A percentile compares a stretch with the other conserved stretches of the same genome.
Evolutionary conservation across 169 alveolate species (phyloP).

Genomic region (Plasmodium ovale): DNA sequence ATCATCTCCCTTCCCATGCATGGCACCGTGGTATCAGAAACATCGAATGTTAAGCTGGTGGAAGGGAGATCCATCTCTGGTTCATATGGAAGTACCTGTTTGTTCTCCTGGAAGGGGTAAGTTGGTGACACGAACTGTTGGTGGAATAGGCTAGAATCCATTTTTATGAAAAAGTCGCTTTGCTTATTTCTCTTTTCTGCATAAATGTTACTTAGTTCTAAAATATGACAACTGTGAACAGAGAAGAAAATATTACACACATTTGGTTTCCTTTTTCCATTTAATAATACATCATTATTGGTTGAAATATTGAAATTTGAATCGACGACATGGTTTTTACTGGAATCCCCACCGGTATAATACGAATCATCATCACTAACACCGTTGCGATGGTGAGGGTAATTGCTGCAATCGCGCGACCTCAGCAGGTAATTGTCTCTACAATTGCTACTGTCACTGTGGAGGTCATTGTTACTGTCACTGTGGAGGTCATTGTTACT

Average conservation of each 20-base stretch:
- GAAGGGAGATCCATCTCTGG: too few species aligned
- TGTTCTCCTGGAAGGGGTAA: constrained; percentile 22
- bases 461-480: not conserved
- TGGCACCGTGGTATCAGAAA: too few species aligned
- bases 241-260: constrained; percentile 38
- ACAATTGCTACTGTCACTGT: not conserved
- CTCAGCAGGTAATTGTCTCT: too few species aligned
- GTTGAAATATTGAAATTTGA: too few species aligned
- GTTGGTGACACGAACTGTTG: constrained; percentile 14
- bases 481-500: not conserved
- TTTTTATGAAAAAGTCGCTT: constrained; percentile 44
- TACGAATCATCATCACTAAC: not conserved
- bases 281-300: too few species aligned
- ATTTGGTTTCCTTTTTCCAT: too few species aligned
- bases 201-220: constrained; percentile 58
- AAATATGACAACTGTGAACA: constrained; percentile 34
- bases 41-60: too few species aligned
- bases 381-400: not conserved
- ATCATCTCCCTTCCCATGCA: too few species aligned
- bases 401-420: not conserved
- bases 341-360: not conserved
- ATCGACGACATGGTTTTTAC: too few species aligned
- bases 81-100: constrained; percentile 20
- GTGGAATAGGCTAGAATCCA: constrained; percentile 15
- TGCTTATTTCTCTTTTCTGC: constrained; percentile 49